Evolutionary conservation across 768 basidiomycete genomes (phyloP).

Genomic region (Tricholoma matsutake): DNA sequence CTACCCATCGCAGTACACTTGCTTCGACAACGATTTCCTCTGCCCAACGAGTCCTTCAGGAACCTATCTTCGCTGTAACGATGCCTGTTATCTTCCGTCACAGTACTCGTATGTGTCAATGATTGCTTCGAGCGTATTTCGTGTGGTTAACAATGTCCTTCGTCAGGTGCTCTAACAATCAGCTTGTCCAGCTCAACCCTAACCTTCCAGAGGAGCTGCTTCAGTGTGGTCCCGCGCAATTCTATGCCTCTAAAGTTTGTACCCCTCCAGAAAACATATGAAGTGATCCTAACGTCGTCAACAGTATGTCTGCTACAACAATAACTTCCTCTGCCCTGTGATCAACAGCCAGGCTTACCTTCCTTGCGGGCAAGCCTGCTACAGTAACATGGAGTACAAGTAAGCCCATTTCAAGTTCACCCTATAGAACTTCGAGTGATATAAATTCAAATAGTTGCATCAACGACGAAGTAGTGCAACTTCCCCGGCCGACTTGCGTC

Average conservation of each 20-base stretch:
- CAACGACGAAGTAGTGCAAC: background rate
- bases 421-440: background rate
- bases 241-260: background rate
- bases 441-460: background rate
- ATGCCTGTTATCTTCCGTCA: background rate
- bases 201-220: background rate
- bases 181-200: background rate
- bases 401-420: background rate
- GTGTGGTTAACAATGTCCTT: background rate
- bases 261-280: background rate
- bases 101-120: background rate
- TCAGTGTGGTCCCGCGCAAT: background rate
- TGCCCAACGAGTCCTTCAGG: background rate
- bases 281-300: background rate
- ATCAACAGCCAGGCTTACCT: background rate
- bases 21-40: background rate
- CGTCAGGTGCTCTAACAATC: background rate
- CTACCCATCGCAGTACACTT: background rate
- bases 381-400: background rate
- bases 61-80: background rate
- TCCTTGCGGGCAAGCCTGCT: background rate
- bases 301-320: background rate
- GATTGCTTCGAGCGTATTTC: background rate
- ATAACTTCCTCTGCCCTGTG: background rate
- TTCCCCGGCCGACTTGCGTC: background rate